Base-by-base conservation (phyloP, 2,329 filamentous ascomycete species). In the Simplicillium aogashimaense region DNA sequence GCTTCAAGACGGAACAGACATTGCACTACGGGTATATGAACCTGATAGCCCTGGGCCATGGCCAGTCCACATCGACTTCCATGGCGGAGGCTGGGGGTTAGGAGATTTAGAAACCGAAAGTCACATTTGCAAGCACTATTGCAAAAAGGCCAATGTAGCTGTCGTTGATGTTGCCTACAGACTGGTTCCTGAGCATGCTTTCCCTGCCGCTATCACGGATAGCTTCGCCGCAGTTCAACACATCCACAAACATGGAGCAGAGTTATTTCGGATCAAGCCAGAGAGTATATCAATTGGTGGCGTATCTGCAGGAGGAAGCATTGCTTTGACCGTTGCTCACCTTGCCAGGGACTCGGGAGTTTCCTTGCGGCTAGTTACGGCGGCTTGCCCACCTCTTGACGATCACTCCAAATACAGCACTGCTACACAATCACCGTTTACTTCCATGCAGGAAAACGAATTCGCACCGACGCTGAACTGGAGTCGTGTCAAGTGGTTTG, bases 81-180 rank as follows among this genome's bases (percentile, higher is more conserved):
- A 73, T 43, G 69, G 69, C 14, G 69, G 69, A 16, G 64, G 64
- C 20, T 73, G 69, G 61, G 67, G 65, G 0, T 57, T 72, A 2
- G 70, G 69, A 2, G 69, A 70, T 43, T 54, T 72, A 11, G 63
- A 67, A 15, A 70, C 67, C 1, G 70, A 73, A 53, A 55, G 61
- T 3, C 62, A 69, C 45, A 65, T 72, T 41, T 70, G 67, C 58
- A 58, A 59, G 38, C 66, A 71, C 46, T 57, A 72, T 17, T 68
- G 63, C 51, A 54, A 57, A 20, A 55, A 61, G 35, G 63, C 63
- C 16, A 55, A 57, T 18, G 67, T 69, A 20, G 60, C 58, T 12
- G 67, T 74, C 20, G 58, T 76, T 40, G 66, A 72, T 46, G 64
- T 74, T 10, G 68, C 53, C n/a, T 76, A 74, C 47, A 63, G 70